phyloP scores from a whole-genome alignment of 352 stramenopile genomes.

The Poterioochromonas sp. region DNA sequence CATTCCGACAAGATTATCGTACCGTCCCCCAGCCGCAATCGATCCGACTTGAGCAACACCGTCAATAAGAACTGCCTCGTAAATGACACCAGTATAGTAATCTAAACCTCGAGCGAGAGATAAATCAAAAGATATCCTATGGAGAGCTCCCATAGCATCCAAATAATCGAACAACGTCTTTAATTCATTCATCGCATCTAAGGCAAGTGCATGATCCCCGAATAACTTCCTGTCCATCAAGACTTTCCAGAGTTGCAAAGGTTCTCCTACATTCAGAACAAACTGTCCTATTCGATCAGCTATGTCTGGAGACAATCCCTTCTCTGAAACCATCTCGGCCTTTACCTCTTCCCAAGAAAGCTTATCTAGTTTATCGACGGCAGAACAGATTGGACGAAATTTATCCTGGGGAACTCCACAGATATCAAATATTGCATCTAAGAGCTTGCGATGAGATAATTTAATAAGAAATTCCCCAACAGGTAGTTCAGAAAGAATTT shows the following conservation, averaged over 20 bases:
- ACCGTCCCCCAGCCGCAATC: slow-evolving; percentile 90
- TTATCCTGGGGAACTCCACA: slow-evolving; percentile 90
- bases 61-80: slow-evolving; percentile 86
- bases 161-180: slow-evolving; percentile 90
- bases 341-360: slow-evolving; percentile 76
- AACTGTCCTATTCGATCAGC: slow-evolving; percentile 88
- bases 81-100: slow-evolving; percentile 99
- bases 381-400: slow-evolving; percentile 91
- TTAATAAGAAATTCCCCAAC: slow-evolving; percentile 90
- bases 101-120: slow-evolving; percentile 90
- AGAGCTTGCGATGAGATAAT: slow-evolving; percentile 86
- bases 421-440: slow-evolving; percentile 94
- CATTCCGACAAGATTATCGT: slow-evolving; percentile 97
- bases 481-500: slow-evolving; percentile 64
- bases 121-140: slow-evolving; percentile 86
- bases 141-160: slow-evolving; percentile 86
- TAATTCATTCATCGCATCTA: slow-evolving; percentile 77
- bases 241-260: slow-evolving; percentile 68
- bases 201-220: slow-evolving; percentile 37
- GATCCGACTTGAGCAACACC: slow-evolving; percentile 80
- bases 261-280: slow-evolving; percentile 74
- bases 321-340: slow-evolving; percentile 92
- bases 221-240: slow-evolving; percentile 45
- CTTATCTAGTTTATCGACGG: slow-evolving; percentile 99
- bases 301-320: slow-evolving; percentile 74